phyloP scores from a whole-genome alignment of 805 yeast species.

The Myxozyma melibiosi region DNA sequence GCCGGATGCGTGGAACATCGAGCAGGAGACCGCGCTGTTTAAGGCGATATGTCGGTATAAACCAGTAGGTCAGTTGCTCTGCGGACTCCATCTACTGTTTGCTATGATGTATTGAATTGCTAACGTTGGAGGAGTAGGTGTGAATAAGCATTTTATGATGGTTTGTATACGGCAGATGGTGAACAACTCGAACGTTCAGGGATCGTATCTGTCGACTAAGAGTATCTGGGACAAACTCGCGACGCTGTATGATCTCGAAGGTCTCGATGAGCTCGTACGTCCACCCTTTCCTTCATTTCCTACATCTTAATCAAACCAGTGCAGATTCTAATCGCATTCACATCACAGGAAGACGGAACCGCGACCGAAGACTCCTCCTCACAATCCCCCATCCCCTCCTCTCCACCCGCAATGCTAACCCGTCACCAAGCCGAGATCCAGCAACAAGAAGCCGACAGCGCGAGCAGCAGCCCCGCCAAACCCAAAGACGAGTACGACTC shows the following conservation, averaged over 20 bases:
- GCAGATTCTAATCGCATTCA: not conserved
- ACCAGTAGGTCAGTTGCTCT: slow-evolving; percentile 60
- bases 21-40: slow-evolving; percentile 64
- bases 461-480: not conserved
- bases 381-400: slow-evolving; percentile 7
- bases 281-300: slow-evolving; percentile 36
- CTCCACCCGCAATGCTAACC: slow-evolving; percentile 11
- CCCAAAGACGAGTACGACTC: not conserved
- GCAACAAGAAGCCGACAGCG: not conserved
- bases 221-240: slow-evolving; percentile 63
- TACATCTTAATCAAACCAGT: not conserved
- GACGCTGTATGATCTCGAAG: slow-evolving; percentile 57
- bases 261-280: slow-evolving; percentile 55
- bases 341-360: slow-evolving; percentile 34
- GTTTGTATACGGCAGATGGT: slow-evolving; percentile 40
- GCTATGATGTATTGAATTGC: not conserved
- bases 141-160: slow-evolving; percentile 45
- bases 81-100: not conserved
- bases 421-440: slow-evolving; percentile 16
- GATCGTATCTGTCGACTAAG: slow-evolving; percentile 45
- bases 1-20: slow-evolving; percentile 53
- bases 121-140: slow-evolving; percentile 15
- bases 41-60: slow-evolving; percentile 63
- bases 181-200: slow-evolving; percentile 34
- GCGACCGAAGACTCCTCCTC: slow-evolving; percentile 18